Evolutionary conservation across 345 rosid species (phyloP), one percentile per base, ranked within the genome.

Genomic region (Melaleuca alternifolia): DNA sequence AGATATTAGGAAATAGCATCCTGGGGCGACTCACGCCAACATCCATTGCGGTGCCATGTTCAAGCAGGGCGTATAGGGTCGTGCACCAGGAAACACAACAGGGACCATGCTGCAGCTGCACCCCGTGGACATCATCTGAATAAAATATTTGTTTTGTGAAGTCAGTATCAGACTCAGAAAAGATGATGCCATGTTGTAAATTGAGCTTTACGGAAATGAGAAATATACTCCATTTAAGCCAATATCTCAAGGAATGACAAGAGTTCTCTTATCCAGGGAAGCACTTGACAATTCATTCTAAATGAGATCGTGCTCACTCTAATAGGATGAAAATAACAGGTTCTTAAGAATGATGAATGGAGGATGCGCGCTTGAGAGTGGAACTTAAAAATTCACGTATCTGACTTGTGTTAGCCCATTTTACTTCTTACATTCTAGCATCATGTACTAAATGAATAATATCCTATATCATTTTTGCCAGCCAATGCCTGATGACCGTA

Each of bases 111-210:
- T n/a, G n/a, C n/a, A 87, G 85, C 96, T 92, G 82, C 95, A 91
- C 87, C 96, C 95, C 96, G 93, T 91, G 87, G 96, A 95, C 96
- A 95, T 95, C 91, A 95, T 92, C 95, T 94, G 71, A 6, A n/a
- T 59, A 5, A 33, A 0, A 18, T 61, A 20, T 61, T 61, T 61
- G 75, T 61, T 61, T 61, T 61, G 33, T 28, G 75, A 61, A 61
- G 41, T 61, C 1, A 0, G 75, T 28, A 61, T 61, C 75, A 61
- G 41, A 28, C 5, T 61, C 20, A 61, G 28, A 14, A 61, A 61
- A 28, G 75, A 61, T 61, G 20, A 28, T 28, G 75, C 41, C 28
- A 10, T 54, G 57, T 54, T 54, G 57, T 54, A 54, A 54, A 7
- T 26, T 21, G 21, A 21, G 57, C 57, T 54, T 54, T 15, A 7